phyloP scores from a whole-genome alignment of 225 moss, liverwort and hornwort species.

The Ulota crispa region DNA sequence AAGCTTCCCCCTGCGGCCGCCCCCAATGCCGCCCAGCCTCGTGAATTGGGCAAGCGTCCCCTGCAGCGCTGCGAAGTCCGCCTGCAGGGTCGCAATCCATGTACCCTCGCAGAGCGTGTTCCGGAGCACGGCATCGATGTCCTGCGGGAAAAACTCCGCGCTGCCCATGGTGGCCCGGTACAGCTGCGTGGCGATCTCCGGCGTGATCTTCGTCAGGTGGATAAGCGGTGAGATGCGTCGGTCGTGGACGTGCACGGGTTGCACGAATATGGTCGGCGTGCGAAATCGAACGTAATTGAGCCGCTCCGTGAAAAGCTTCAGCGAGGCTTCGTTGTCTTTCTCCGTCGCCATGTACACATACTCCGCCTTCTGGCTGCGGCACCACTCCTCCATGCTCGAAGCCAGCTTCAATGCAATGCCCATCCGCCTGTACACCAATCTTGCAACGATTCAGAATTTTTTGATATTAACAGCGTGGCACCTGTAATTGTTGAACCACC shows the following conservation, averaged over 20 bases:
- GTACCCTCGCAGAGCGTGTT: conserved; percentile 92
- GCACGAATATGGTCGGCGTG: conserved; percentile 74
- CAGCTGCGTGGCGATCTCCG: conserved; percentile 62
- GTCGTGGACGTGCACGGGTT: conserved; percentile 76
- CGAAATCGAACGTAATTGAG: conserved; percentile 69
- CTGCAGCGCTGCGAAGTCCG: conserved; percentile 13
- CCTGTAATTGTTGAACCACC: not conserved
- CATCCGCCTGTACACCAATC: conserved; percentile 54
- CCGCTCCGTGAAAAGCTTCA: conserved; percentile 74
- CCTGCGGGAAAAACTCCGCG: conserved; percentile 89
- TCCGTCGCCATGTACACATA: conserved; percentile 88
- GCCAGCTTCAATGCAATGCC: conserved; percentile 81
- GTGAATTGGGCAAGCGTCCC: conserved; percentile 46
- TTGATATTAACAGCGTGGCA: not conserved
- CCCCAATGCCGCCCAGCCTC: conserved; percentile 21
- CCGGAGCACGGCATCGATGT: conserved; percentile 74
- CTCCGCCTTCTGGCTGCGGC: conserved; percentile 63
- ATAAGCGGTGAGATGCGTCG: conserved; percentile 57
- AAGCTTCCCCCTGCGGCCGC: conserved; percentile 32
- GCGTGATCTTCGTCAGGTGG: conserved; percentile 59
- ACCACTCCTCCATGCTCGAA: conserved; percentile 87
- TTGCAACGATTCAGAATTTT: not conserved
- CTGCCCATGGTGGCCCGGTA: conserved; percentile 71
- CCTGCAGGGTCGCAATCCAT: conserved; percentile 72
- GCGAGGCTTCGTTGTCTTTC: conserved; percentile 73